Base-by-base conservation (phyloP, 2,329 filamentous ascomycete genomes). In the Cucurbitaria berberidis region DNA sequence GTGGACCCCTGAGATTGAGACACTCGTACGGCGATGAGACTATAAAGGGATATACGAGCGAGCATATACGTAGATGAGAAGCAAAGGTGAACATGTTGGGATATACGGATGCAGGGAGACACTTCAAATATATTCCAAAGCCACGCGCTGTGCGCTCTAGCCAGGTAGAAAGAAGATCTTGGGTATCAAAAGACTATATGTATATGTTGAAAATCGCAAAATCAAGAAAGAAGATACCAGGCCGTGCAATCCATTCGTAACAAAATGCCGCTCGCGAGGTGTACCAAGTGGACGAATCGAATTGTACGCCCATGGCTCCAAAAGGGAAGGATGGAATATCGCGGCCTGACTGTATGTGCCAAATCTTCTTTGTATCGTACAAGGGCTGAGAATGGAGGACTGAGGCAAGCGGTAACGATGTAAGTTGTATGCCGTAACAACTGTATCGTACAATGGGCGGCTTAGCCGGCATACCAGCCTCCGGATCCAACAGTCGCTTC, bases 401-500 rank as follows among this genome's bases (percentile, higher is more conserved):
- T 4, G 21, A 26, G 19, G 36, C 21, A 21, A 39, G 19, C 21
- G 36, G 21, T 22, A 22, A 15, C 36, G 36, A 24, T 39, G 36
- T 10, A 21, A 22, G 13, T 15, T n/a, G 35, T 22, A 39, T 21
- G 11, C 24, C 6, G 11, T 22, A 24, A 15, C 18, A 22, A 39
- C 18, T 24, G 30, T 7, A 22, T 22, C 18, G 10, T 22, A 13
- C 3, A 21, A 26, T 27, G 3, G 48, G 51, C 22, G 42, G 27
- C 22, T 49, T 39, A 60, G 29, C 52, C 49, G 9, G 54, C 57
- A 26, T 71, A 70, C 70, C 70, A 73, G 8, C 64, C 67, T 16
- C 53, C 61, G 1, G 63, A 49, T 3, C 59, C 46, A 26, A 72
- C 59, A 18, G 56, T 64, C 2, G 59, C 59, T 38, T 69, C 60